Evolutionary conservation across 129 eudicot species (phyloP).

Genomic region (Centaurea solstitialis): DNA sequence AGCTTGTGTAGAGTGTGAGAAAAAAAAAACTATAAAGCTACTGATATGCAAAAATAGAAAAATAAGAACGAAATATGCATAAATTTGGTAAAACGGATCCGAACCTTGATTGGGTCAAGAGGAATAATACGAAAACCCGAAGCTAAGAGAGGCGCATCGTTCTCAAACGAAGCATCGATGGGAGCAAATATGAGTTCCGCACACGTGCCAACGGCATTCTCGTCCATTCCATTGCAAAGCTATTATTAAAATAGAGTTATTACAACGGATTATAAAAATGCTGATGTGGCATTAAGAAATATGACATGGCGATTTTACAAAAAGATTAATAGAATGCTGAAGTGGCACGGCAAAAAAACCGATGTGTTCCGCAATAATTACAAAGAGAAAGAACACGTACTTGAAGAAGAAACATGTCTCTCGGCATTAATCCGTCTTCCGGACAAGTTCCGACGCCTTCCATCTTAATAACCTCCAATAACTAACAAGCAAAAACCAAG

Average conservation of each 20-base stretch:
- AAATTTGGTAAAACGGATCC: neutral
- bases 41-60: neutral
- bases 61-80: neutral
- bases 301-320: neutral
- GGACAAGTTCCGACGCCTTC: slow-evolving; percentile 67
- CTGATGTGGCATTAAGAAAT: neutral
- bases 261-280: neutral
- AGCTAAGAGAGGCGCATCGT: slow-evolving; percentile 94
- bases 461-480: slow-evolving; percentile 87
- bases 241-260: slow-evolving; percentile 24
- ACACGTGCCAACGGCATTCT: slow-evolving; percentile 81
- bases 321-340: neutral
- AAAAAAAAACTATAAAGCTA: neutral
- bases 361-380: neutral
- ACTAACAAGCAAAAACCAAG: slow-evolving; percentile 36
- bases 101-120: slow-evolving; percentile 76
- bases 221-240: slow-evolving; percentile 97
- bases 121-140: slow-evolving; percentile 98
- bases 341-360: neutral
- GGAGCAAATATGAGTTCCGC: slow-evolving; percentile 98
- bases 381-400: slow-evolving; percentile 28
- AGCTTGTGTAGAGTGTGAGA: neutral
- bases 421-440: slow-evolving; percentile 71
- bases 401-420: slow-evolving; percentile 87
- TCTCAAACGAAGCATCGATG: slow-evolving; percentile 89